Evolutionary conservation across 2,329 filamentous ascomycete genomes (phyloP).

Genomic region (Trichoderma lentiforme): DNA sequence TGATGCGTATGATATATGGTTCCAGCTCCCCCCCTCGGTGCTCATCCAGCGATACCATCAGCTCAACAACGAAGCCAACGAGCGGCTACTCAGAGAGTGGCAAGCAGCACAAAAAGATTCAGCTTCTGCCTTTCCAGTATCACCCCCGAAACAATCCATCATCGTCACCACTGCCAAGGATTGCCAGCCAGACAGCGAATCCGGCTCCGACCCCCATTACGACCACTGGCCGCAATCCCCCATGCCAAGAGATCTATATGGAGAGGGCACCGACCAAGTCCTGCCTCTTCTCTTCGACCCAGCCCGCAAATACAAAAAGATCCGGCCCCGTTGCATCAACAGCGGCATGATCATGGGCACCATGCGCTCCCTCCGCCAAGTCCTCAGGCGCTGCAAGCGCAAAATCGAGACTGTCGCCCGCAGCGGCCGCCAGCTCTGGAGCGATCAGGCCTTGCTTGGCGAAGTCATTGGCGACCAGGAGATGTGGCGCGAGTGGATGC

Average conservation of each 20-base stretch:
- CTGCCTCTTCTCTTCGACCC: conserved; percentile 29
- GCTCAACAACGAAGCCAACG: conserved; percentile 25
- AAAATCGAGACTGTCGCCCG: conserved; percentile 29
- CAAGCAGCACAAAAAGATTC: conserved; percentile 4
- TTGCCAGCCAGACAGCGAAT: conserved; percentile 33
- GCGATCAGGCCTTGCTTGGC: conserved; percentile 37
- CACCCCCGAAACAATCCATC: conserved; percentile 27
- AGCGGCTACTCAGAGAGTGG: conserved; percentile 24
- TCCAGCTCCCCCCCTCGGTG: conserved; percentile 38
- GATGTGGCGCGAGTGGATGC: conserved; percentile 30
- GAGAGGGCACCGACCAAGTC: conserved; percentile 31
- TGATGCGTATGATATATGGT: conserved; percentile 40
- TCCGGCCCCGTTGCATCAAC: conserved; percentile 29
- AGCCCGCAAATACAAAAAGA: conserved; percentile 32
- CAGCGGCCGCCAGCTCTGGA: conserved; percentile 35
- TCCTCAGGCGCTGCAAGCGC: conserved; percentile 24
- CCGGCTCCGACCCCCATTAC: conserved; percentile 36
- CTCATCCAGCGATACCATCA: conserved; percentile 34
- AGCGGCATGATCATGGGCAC: conserved; percentile 28
- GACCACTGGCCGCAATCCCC: conserved; percentile 37
- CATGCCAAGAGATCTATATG: conserved; percentile 34
- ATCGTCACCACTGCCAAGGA: conserved; percentile 33
- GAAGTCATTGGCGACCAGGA: conserved; percentile 41
- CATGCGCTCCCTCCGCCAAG: conserved; percentile 23
- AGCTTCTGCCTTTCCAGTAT: conserved; percentile 17